Base-by-base conservation (phyloP, 495 filamentous ascomycete genomes). In the Lasiosphaeria miniovina region DNA sequence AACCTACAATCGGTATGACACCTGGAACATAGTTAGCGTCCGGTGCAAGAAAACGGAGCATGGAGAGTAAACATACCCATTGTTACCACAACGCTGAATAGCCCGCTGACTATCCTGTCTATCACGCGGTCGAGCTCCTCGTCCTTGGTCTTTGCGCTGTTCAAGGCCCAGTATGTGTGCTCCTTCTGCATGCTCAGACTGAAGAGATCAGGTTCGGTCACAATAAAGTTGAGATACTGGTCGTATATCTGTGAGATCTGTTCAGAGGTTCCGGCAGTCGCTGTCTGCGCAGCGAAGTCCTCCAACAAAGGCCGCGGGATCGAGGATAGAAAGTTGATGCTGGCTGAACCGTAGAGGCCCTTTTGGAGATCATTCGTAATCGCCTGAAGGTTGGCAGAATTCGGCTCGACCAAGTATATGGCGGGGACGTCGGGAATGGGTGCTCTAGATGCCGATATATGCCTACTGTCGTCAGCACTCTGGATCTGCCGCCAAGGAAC, bases 151-250 rank as follows among this genome's bases (percentile, higher is more conserved):
- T 91, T 86, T 9, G 88, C 87, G 71, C 93, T 97, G 75, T 98
- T 98, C 69, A 98, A 80, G 36, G 90, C 90, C 85, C 90, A 93
- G 73, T 98, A 99, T 35, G 90, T 82, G 54, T 83, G 81, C 36
- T 82, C 89, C 68, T 96, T 92, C 59, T 92, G 88, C 75, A 98
- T 85, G 3, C 91, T 91, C 49, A 99, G 77, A 67, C 90, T 96
- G 73, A 99, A 99, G 0, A 98, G 79, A 72, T 98, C 94, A 2
- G 94, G 93, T 74, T 99, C 95, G 14, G 87, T 88, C 50, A 97
- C 93, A 57, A 98, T 89, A 70, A 98, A 99, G 69, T 99, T 99
- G 43, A 99, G 82, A 60, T 98, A 97, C 68, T 99, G 95, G 70
- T 99, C 95, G 66, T 88, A 99, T 38, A 99, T 86, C 66, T 96